Evolutionary conservation across 75 land plant genomes (phyloP), one percentile per base, ranked within the genome.

Genomic region (Pseudotsuga menziesii): DNA sequence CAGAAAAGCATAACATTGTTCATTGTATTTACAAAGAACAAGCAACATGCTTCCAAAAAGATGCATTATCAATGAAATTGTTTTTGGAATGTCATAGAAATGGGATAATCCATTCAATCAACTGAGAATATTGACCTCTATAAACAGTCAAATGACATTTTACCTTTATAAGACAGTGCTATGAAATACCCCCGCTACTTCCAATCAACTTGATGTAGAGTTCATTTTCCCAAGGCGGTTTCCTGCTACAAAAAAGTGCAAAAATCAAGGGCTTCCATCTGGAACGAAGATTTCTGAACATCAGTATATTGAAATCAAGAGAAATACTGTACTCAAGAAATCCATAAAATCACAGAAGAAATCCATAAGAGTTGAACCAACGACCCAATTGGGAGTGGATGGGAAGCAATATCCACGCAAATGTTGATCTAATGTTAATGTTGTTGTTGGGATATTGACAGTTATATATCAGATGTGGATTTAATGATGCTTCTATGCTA

Each of bases 11-110:
- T 39, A 71, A n/a, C 35, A 71, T 71, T 23, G 6, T 8, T 41
- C 11, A 48, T 44, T 22, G 16, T 23, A 72, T 48, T 22, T 23
- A 72, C 23, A 72, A 72, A 48, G 54, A 72, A 36, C 27, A 36
- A 72, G 3, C 56, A 48, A 4, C 54, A 48, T 16, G 12, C 36
- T 36, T 72, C 74, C 55, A 59, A 20, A 72, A 44, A 72, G 41
- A 22, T 72, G 74, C 74, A 72, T 12, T 72, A 48, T 23, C 74
- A 72, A 41, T 44, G 74, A 72, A 39, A 72, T 72, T 22, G 26
- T 41, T 72, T 32, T 12, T 29, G 55, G 55, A 48, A 72, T 72
- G 27, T 7, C 48, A 22, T 22, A 48, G 4, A 60, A 19, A 60
- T 48, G 52, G 52, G 61, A 60, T n/a, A 60, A 20, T 19, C 20